Base-by-base conservation (phyloP, 768 basidiomycete genomes). In the Ephemerocybe angulata region DNA sequence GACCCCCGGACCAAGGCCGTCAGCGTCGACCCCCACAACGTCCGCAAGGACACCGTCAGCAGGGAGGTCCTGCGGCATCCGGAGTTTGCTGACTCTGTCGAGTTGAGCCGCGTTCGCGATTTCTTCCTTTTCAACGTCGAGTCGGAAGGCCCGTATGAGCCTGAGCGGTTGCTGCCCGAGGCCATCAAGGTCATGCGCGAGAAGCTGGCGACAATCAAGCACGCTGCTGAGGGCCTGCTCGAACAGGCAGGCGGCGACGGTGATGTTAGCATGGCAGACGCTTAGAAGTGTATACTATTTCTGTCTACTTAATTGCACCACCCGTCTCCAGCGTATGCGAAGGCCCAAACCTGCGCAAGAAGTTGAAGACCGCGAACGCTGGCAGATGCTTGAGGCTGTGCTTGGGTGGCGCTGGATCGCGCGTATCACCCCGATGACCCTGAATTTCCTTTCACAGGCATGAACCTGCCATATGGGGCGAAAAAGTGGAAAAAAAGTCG, bases 41-140 rank as follows among this genome's bases (percentile, higher is more conserved):
- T 93, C 19, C 79, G 95, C 29, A 85, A 85, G 54, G 97, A 99
- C 65, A 89, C 85, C 3, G 90, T 99, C 65, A 92, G 86, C 59
- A 78, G 97, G 42, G 95, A 98, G 71, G 95, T 95, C 1, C 76
- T 97, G 41, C 82, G 96, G 58, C 89, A 98, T 69, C 85, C 88
- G 0, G 95, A 98, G 68, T 97, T 98, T 59, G 80, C 84, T 33
- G 91, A 84, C 38, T 83, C 77, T 47, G 93, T 96, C 3, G 81
- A 90, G 67, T 77, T 99, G 50, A 84, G 85, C 52, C 81, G 97
- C 7, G 85, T 97, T 43, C 78, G 93, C 50, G 94, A 98, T 75
- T 89, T 87, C 72, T 98, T 97, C 71, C 79, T 98, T 52, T 98
- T 92, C 75, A 90, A 83, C 57, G 78, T 98, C 35, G 95, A 98